Conservation (phyloP, 2,329 filamentous ascomycete genomes). For the Aspergillus persii region DNA sequence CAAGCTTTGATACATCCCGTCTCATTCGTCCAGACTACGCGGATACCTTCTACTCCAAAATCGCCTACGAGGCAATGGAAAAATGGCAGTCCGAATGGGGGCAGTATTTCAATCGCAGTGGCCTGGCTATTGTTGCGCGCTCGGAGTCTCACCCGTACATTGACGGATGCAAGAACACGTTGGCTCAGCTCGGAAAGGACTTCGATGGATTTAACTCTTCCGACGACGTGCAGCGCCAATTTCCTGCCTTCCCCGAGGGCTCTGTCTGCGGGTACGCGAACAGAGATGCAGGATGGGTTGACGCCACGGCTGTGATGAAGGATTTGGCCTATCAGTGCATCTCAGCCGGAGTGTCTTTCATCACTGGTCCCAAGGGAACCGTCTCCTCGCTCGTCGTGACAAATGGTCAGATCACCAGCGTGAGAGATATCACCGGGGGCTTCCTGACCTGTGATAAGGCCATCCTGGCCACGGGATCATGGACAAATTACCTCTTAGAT, state of each 20-base stretch:
- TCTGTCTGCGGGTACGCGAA: background rate
- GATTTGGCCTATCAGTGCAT: background rate
- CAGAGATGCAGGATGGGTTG: background rate
- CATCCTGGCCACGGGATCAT: background rate
- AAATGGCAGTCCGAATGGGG: background rate
- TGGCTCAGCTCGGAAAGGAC: background rate
- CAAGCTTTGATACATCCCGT: background rate
- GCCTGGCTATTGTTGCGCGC: background rate
- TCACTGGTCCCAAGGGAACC: background rate
- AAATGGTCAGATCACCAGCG: background rate
- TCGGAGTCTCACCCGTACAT: background rate
- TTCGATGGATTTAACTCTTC: background rate
- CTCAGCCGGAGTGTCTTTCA: background rate
- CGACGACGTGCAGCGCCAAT: background rate
- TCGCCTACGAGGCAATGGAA: background rate
- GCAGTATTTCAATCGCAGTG: background rate
- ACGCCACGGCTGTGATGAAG: background rate
- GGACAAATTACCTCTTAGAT: background rate
- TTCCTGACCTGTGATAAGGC: background rate
- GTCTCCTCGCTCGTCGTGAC: background rate
- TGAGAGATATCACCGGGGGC: background rate
- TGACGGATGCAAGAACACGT: background rate
- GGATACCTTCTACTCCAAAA: background rate
- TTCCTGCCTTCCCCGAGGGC: background rate
- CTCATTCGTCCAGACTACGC: background rate